A percentile compares a stretch with the other conserved stretches of the same genome.
phyloP scores from a whole-genome alignment of 2,329 filamentous ascomycete genomes.

The Aureobasidium sp. region DNA sequence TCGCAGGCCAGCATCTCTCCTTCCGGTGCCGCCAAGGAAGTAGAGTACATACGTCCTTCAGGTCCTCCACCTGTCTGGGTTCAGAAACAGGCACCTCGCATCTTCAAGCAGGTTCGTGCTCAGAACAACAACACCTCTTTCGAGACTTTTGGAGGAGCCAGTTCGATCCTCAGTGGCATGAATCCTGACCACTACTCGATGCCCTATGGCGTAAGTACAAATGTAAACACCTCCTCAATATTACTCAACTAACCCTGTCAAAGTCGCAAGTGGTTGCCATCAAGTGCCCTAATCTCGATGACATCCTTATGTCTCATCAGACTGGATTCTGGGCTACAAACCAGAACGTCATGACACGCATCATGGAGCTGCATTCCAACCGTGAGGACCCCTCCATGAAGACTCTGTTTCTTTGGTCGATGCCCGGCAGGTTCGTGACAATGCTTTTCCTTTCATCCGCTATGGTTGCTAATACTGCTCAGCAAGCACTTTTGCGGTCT shows the following conservation, averaged over 20 bases:
- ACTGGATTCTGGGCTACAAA: conserved; percentile 13
- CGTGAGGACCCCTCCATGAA: not conserved
- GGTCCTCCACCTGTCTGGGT: conserved; percentile 9
- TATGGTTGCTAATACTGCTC: not conserved
- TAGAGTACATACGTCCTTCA: not conserved
- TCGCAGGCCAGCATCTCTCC: not conserved
- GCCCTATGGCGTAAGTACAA: conserved; percentile 11
- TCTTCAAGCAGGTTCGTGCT: conserved; percentile 4
- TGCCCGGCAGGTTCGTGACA: conserved; percentile 14
- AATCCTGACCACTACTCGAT: conserved; percentile 13
- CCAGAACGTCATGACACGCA: conserved; percentile 3
- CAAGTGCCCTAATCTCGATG: not conserved
- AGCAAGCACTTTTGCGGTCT: conserved; percentile 16
- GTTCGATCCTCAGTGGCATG: conserved; percentile 5
- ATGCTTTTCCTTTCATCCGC: not conserved
- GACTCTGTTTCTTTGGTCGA: conserved; percentile 12
- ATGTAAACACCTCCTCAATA: not conserved
- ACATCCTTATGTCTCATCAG: conserved; percentile 5
- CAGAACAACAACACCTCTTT: not conserved
- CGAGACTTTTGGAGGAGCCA: conserved; percentile 30
- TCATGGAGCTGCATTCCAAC: conserved; percentile 4
- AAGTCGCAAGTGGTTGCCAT: conserved; percentile 14
- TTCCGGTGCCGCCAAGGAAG: not conserved
- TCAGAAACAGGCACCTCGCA: not conserved
- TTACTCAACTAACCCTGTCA: not conserved